phyloP scores from a whole-genome alignment of 352 stramenopile species.

The Phytophthora nicotianae region DNA sequence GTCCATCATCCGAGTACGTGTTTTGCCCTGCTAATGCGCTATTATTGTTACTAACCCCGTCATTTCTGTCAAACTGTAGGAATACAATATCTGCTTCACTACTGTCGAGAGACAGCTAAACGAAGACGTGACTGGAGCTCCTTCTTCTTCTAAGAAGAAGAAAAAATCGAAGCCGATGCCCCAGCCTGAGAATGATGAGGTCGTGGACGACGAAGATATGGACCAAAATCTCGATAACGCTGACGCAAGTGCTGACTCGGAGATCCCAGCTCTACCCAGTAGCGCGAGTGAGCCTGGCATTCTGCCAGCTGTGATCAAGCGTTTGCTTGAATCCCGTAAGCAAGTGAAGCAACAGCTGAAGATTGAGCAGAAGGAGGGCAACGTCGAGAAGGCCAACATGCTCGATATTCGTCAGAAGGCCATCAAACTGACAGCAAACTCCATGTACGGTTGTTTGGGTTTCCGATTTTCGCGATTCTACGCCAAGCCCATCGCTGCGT shows the following conservation, averaged over 20 bases:
- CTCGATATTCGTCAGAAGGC: constrained; percentile 99
- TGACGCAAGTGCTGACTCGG: constrained; percentile 76
- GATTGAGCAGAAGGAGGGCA: constrained; percentile 89
- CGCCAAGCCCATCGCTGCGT: constrained; percentile 97
- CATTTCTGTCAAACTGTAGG: constrained; percentile 63
- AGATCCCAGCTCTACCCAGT: constrained; percentile 85
- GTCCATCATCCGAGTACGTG: constrained; percentile 95
- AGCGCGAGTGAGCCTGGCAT: constrained; percentile 88
- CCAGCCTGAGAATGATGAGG: constrained; percentile 64
- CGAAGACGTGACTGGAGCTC: constrained; percentile 45
- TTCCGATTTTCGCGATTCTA: constrained; percentile 99
- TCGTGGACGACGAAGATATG: constrained; percentile 81
- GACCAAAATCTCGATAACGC: constrained; percentile 70
- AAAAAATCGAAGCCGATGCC: constrained; percentile 62
- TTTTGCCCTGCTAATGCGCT: not conserved
- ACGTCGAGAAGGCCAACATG: constrained; percentile 83
- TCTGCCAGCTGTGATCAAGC: constrained; percentile 97
- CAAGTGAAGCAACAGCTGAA: constrained; percentile 98
- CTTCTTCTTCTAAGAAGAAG: constrained; percentile 52
- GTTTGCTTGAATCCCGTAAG: constrained; percentile 96
- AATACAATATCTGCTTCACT: constrained; percentile 99
- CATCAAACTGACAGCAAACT: constrained; percentile 99
- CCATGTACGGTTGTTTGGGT: constrained; percentile 99
- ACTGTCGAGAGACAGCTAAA: constrained; percentile 93
- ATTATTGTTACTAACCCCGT: constrained; percentile 10